Evolutionary conservation across 371 early-diverging fungal genomes (phyloP).

Genomic region (Rhizomucor miehei): DNA sequence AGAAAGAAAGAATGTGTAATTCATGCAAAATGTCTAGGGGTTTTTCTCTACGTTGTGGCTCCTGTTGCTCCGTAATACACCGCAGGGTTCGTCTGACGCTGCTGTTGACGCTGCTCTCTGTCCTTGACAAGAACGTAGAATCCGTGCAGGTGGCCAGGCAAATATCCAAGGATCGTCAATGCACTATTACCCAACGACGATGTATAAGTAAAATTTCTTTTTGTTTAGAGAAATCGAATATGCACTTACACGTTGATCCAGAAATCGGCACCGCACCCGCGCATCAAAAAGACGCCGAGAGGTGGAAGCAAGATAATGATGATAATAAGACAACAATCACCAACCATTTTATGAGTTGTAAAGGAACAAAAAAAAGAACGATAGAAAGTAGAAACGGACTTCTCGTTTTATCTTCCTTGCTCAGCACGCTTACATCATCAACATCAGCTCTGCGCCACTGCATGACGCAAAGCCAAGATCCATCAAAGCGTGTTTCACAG

Average conservation of each 20-base stretch:
- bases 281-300: slow-evolving; percentile 44
- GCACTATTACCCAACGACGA: slow-evolving; percentile 10
- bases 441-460: no score
- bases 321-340: slow-evolving; percentile 46
- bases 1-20: no score
- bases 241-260: slow-evolving; percentile 47
- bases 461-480: no score
- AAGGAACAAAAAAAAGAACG: background rate
- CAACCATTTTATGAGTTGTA: slow-evolving; percentile 22
- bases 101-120: slow-evolving; percentile 18
- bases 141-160: slow-evolving; percentile 42
- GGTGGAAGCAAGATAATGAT: slow-evolving; percentile 42
- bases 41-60: background rate
- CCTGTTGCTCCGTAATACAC: no score
- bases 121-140: slow-evolving; percentile 43
- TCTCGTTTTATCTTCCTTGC: no score
- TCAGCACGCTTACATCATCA: no score
- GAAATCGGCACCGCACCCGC: slow-evolving; percentile 42
- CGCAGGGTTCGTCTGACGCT: background rate
- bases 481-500: no score
- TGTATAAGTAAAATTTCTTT: background rate
- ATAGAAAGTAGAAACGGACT: background rate
- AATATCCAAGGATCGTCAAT: slow-evolving; percentile 37
- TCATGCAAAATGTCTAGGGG: background rate
- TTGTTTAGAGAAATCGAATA: no score